Base-by-base conservation (phyloP, 2,329 filamentous ascomycete genomes). In the Juglanconis oblonga region DNA sequence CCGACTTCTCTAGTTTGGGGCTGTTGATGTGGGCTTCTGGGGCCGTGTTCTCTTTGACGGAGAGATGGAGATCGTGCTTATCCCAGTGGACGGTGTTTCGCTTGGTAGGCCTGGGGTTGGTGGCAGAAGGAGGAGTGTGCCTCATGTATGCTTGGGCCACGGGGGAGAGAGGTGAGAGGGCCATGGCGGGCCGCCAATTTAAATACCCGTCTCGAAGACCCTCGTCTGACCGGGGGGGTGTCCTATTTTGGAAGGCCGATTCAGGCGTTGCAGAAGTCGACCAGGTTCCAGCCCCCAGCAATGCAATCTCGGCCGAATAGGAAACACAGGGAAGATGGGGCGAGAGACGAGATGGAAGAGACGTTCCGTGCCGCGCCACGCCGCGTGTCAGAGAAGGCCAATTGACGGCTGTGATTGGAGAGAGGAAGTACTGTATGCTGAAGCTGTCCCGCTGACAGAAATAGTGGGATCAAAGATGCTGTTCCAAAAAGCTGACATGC, bases 71-170 rank as follows among this genome's bases (percentile, higher is more conserved):
- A 6, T 49, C 24, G 24, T 44, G 40, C 14, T 42, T 52, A n/a
- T 61, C 58, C 61, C 58, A 63, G 29, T 60, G 57, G 24, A 63
- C 57, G n/a, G 57, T 61, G 50, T 55, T 61, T 17, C 58, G 58
- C 13, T 55, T 56, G 29, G 8, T 11, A 14, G 36, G 17, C 17
- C 44, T 59, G 35, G 47, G 1, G 44, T 24, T 49, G 44, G 33
- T 49, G 35, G 36, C 11, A 44, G 60, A 56, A 6, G 60, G 55
- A 31, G 60, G 57, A 3, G 59, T 59, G 35, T 52, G 31, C n/a
- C 42, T 56, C 47, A 50, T 35, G 48, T 55, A 50, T n/a, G 56
- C 53, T 49, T 49, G 49, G 49, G 47, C 52, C 13, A 49, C 13
- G 35, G 60, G 49, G 31, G 52, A 58, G 45, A 50, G n/a, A 40